phyloP scores from a whole-genome alignment of 805 yeast genomes.

The Komagataella kurtzmanii region DNA sequence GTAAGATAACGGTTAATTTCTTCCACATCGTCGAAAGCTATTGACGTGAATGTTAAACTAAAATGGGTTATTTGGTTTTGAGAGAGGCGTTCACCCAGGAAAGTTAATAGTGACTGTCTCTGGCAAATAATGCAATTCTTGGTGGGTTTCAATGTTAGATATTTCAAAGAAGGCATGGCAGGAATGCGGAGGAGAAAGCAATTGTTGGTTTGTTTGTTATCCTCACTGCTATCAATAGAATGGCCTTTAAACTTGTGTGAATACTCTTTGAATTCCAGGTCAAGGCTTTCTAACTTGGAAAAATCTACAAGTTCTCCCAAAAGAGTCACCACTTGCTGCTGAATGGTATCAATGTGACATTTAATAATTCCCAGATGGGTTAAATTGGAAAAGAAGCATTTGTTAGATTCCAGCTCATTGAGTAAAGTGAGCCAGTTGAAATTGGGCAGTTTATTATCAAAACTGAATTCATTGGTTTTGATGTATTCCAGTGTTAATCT shows the following conservation, averaged over 20 bases:
- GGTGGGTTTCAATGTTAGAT: conserved; percentile 11
- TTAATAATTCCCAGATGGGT: conserved; percentile 8
- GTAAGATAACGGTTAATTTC: background rate
- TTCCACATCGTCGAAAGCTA: background rate
- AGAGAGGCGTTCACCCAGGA: conserved; percentile 2
- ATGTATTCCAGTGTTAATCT: background rate
- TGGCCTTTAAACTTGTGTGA: conserved; percentile 12
- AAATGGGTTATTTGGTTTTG: background rate
- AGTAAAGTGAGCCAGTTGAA: background rate
- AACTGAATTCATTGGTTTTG: background rate
- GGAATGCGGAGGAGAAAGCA: conserved; percentile 5
- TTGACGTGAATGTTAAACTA: background rate
- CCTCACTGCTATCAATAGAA: background rate
- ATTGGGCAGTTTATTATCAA: background rate
- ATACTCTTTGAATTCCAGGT: conserved; percentile 12
- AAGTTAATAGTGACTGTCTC: conserved; percentile 6
- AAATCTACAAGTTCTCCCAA: conserved; percentile 5
- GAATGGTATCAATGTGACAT: conserved; percentile 12
- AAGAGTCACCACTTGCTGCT: conserved; percentile 3
- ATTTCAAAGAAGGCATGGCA: conserved; percentile 9
- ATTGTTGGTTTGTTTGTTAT: conserved; percentile 1
- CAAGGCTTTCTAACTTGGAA: conserved; percentile 3
- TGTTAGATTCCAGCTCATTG: background rate
- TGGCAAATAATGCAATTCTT: conserved; percentile 16
- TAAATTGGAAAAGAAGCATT: conserved; percentile 5